Evolutionary conservation across 2,329 filamentous ascomycete species (phyloP), one percentile per base, ranked within the genome.

Genomic region (Parastagonospora avenae): DNA sequence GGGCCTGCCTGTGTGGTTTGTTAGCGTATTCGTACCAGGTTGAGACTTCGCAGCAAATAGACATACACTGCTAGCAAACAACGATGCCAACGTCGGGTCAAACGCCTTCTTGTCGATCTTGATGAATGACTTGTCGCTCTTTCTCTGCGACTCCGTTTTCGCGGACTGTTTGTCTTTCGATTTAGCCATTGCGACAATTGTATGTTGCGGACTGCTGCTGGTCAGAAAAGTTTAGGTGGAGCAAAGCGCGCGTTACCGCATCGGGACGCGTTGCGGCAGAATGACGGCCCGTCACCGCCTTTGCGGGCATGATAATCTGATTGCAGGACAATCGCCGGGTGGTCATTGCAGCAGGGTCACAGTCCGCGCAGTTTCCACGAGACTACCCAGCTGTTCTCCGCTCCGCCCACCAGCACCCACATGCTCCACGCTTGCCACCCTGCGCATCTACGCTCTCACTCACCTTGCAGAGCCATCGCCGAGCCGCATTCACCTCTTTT

Each of bases 61-160:
- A 60, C 71, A 54, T 56, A 76, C 73, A 58, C 70, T 76, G 54
- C 64, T 68, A 16, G 79, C 74, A 64, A 81, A 81, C 41, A 81
- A 68, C 45, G 77, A 79, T n/a, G 76, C 74, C 29, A 81, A 59
- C 32, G 63, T 64, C 14, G 77, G 74, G 54, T 80, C 76, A 43
- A 80, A 64, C 37, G 69, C 66, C 29, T 71, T 72, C 24, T 74
- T 68, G 55, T 65, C 46, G 48, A 64, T 60, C 27, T 60, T 49
- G 37, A 67, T 55, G 46, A 70, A 55, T n/a, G 63, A 24, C 33
- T 55, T 63, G 36, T 45, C 42, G 19, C 48, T 48, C 37, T 57
- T 54, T 36, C 55, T 46, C 9, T 46, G 55, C 32, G 48, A 33
- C n/a, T 44, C 52, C 9, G 60, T 30, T 14, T 49, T 60, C 15